These are phyloP conservation scores for Zygnema cylindricum DNA, from an alignment of 139 green algal species.

Conservation along the genomic window DNA sequence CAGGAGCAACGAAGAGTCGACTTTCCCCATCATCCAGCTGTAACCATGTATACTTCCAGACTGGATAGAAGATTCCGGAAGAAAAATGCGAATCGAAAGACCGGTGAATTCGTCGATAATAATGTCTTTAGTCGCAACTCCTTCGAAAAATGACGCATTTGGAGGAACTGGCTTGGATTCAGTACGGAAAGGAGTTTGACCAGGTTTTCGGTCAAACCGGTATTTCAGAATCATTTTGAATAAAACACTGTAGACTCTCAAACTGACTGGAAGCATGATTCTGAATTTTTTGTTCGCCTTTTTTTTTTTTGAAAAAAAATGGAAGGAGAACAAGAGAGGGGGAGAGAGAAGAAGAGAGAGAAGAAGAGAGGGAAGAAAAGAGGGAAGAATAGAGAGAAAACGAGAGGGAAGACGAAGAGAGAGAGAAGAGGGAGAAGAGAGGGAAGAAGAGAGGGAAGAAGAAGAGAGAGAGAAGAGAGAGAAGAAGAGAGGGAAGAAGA, in stretches of 20 bases:
- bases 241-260: constrained; percentile 8
- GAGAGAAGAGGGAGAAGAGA: not conserved
- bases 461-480: not conserved
- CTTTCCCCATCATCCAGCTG: constrained; percentile 41
- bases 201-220: not conserved
- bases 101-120: constrained; percentile 20
- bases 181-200: not conserved
- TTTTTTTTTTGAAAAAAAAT: not conserved
- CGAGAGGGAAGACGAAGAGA: not conserved
- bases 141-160: constrained; percentile 34
- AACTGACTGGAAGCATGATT: not conserved
- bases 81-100: constrained; percentile 42
- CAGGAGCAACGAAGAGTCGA: not conserved
- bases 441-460: not conserved
- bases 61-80: constrained; percentile 32
- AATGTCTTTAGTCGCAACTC: constrained; percentile 46
- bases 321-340: not conserved
- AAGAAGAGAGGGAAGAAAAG: not conserved
- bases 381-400: not conserved
- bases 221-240: constrained; percentile 34
- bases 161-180: constrained; percentile 10
- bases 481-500: not conserved
- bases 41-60: constrained; percentile 23
- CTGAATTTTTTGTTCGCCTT: not conserved
- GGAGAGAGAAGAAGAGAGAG: not conserved